phyloP scores from a whole-genome alignment of 176 grass and related monocot species.

The Carex pumila region DNA sequence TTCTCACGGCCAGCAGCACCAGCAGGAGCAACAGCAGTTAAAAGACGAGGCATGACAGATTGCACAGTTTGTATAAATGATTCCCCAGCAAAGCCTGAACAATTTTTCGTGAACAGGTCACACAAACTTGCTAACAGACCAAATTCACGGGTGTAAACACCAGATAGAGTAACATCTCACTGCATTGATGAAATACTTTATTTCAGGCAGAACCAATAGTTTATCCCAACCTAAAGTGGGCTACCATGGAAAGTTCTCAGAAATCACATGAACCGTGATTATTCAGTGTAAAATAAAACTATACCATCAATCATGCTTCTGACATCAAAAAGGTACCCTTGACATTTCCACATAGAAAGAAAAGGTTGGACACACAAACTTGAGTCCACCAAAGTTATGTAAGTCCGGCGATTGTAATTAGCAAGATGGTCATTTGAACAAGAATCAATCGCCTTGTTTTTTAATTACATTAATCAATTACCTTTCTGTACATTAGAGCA shows the following conservation, averaged over 20 bases:
- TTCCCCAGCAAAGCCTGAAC: constrained; percentile 59
- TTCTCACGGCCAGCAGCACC: constrained; percentile 87
- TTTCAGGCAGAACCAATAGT: constrained; percentile 20
- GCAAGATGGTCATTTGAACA: constrained; percentile 3
- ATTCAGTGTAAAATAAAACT: not conserved
- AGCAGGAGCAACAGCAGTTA: constrained; percentile 82
- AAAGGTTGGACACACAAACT: not conserved
- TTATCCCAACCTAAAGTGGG: constrained; percentile 15
- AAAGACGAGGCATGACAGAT: constrained; percentile 72
- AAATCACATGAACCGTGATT: not conserved
- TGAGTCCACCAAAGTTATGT: not conserved
- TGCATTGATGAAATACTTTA: constrained; percentile 25
- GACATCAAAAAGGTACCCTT: not conserved
- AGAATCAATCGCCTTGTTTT: not conserved
- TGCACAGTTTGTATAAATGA: constrained; percentile 80
- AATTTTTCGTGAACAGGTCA: constrained; percentile 34
- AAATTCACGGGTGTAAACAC: constrained; percentile 23
- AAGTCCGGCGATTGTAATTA: not conserved
- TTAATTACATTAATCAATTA: constrained; percentile 15
- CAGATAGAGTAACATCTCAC: constrained; percentile 16
- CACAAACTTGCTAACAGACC: constrained; percentile 24
- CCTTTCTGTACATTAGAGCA: constrained; percentile 92
- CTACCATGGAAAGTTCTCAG: not conserved
- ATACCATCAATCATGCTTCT: constrained; percentile 2
- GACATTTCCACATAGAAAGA: not conserved